Evolutionary conservation across 352 stramenopile species (phyloP).

Genomic region (Plasmopara muralis): DNA sequence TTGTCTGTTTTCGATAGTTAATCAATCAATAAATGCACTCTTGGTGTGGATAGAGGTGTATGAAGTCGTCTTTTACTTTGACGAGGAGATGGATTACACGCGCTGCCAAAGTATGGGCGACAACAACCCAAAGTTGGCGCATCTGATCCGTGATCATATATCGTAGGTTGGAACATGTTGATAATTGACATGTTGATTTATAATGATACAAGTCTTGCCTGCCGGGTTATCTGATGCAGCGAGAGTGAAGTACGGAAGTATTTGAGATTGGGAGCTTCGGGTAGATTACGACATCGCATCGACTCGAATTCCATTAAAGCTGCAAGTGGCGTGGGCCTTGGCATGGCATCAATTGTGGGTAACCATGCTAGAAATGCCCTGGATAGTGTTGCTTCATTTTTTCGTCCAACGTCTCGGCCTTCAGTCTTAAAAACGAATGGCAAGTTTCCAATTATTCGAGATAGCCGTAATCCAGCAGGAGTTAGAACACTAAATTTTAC

Average conservation of each 20-base stretch:
- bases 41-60: constrained; percentile 41
- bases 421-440: constrained; percentile 18
- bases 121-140: constrained; percentile 24
- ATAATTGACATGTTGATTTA: too few relatives aligned
- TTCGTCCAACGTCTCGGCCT: constrained; percentile 7
- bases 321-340: not conserved
- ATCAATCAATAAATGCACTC: not conserved
- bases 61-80: constrained; percentile 58
- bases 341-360: constrained; percentile 8
- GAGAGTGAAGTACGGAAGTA: constrained; percentile 19
- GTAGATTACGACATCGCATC: constrained; percentile 1
- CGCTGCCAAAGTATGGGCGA: constrained; percentile 57
- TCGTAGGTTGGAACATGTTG: constrained; percentile 23
- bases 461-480: constrained; percentile 1
- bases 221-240: constrained; percentile 6
- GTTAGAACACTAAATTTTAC: constrained; percentile 17
- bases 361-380: constrained; percentile 12
- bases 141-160: constrained; percentile 30
- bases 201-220: not conserved
- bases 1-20: not conserved
- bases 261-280: constrained; percentile 8
- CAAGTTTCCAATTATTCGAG: constrained; percentile 5
- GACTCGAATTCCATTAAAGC: constrained; percentile 8
- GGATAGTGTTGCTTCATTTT: constrained; percentile 20
- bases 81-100: constrained; percentile 51